A percentile compares a stretch with the other conserved stretches of the same genome.
Evolutionary conservation across 129 eudicot genomes (phyloP).

Genomic region (Lactuca sativa): DNA sequence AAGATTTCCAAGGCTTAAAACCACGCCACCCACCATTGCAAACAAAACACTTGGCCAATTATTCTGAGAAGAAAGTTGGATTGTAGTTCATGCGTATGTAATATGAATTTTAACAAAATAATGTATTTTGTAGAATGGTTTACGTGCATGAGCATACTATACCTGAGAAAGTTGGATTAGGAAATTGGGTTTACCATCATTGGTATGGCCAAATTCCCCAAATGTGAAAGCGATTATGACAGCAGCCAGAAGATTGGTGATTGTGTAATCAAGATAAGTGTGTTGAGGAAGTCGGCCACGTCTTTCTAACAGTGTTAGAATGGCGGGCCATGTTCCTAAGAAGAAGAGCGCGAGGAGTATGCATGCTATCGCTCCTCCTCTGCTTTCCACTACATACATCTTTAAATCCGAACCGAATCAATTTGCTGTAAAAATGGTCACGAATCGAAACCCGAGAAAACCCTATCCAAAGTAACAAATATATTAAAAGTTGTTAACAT

Average conservation of each 20-base stretch:
- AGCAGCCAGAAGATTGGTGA: slow-evolving; percentile 83
- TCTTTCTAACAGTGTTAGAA: slow-evolving; percentile 69
- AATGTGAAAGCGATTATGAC: slow-evolving; percentile 76
- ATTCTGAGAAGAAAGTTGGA: slow-evolving; percentile 38
- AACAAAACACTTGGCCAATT: slow-evolving; percentile 79
- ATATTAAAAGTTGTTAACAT: neutral
- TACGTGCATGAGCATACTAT: neutral
- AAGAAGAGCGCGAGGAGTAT: slow-evolving; percentile 69
- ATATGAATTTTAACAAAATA: neutral
- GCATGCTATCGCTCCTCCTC: slow-evolving; percentile 86
- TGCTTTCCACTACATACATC: slow-evolving; percentile 87
- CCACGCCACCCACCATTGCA: slow-evolving; percentile 83
- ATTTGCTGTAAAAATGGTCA: slow-evolving; percentile 26
- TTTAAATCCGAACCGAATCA: slow-evolving; percentile 26
- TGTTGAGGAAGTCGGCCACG: slow-evolving; percentile 97
- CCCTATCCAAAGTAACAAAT: slow-evolving; percentile 18
- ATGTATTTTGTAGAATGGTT: neutral
- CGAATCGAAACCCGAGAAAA: slow-evolving; percentile 10
- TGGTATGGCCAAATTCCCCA: slow-evolving; percentile 72
- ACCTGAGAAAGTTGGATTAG: slow-evolving; percentile 78
- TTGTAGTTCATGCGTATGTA: neutral
- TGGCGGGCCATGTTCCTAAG: slow-evolving; percentile 95
- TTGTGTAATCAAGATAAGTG: slow-evolving; percentile 82
- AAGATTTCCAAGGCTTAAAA: slow-evolving; percentile 66
- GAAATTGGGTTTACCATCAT: slow-evolving; percentile 57